A percentile compares a stretch with the other conserved stretches of the same genome.
These are phyloP conservation scores for Nicotiana tomentosiformis DNA, from an alignment of 257 asterid species.

Conservation along the genomic window DNA sequence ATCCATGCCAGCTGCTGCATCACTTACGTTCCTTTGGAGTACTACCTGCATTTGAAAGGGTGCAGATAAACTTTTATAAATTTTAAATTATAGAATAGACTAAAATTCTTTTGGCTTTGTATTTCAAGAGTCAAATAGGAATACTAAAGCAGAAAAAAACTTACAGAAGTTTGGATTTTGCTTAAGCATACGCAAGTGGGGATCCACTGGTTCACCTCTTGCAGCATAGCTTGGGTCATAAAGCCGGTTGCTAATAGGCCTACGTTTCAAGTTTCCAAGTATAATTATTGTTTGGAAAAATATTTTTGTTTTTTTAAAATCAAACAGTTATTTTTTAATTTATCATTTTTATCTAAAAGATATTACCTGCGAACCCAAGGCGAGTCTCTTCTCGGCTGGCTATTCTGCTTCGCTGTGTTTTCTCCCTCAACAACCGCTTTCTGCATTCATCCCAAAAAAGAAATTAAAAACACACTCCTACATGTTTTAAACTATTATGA, in stretches of 20 bases:
- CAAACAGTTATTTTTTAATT: too few relatives aligned
- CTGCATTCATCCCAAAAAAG: neutral
- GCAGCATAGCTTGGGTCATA: neutral
- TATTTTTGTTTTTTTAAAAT: too few relatives aligned
- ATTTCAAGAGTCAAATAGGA: too few relatives aligned
- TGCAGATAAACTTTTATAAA: neutral
- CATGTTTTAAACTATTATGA: neutral
- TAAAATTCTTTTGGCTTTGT: neutral
- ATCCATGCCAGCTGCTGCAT: neutral
- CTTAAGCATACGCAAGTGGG: neutral
- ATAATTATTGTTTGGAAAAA: neutral
- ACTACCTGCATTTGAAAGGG: neutral
- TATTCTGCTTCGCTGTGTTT: neutral
- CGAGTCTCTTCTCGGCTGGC: neutral
- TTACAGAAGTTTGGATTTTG: neutral
- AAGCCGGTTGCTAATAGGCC: neutral
- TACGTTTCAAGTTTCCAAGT: neutral
- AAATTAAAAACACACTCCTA: neutral
- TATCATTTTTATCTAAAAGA: neutral
- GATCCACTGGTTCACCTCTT: conserved; percentile 3
- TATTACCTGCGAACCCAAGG: neutral
- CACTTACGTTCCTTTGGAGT: neutral
- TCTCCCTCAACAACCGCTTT: neutral
- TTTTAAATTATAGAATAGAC: neutral
- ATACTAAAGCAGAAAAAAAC: neutral